phyloP scores from a whole-genome alignment of 306 rosid genomes.

The Prunus fruticosa region DNA sequence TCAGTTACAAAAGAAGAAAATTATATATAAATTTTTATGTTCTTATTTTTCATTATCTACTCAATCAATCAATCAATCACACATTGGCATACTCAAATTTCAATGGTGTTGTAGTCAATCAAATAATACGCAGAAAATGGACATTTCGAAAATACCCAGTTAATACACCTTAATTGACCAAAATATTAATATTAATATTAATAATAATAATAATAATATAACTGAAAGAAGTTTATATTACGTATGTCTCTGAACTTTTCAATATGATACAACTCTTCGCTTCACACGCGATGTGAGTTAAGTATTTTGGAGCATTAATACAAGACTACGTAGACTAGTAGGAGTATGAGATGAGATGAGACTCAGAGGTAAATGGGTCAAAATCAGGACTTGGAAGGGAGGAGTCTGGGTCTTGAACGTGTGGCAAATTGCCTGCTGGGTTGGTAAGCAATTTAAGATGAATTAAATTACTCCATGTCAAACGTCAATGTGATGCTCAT shows the following conservation, averaged over 20 bases:
- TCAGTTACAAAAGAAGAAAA: background rate
- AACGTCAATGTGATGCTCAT: conserved; percentile 34
- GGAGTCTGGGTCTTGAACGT: conserved; percentile 17
- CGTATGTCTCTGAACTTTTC: no score
- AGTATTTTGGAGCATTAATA: background rate
- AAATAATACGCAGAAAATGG: background rate
- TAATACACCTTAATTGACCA: conserved; percentile 7
- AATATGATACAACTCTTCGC: background rate
- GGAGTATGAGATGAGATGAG: background rate
- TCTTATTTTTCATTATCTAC: background rate
- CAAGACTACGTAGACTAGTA: background rate
- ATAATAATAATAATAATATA: no score
- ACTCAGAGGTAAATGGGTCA: conserved; percentile 10
- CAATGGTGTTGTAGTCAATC: background rate
- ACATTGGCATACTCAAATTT: background rate
- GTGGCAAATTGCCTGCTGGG: conserved; percentile 27
- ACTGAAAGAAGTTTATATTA: background rate
- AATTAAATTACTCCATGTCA: conserved; percentile 6
- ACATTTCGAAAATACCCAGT: background rate
- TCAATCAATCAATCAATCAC: background rate
- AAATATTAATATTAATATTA: background rate
- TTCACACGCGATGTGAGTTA: background rate
- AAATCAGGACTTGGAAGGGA: conserved; percentile 5
- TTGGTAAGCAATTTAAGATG: conserved; percentile 19
- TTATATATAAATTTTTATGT: background rate